Evolutionary conservation across 768 basidiomycete species (phyloP).

Genomic region (Tulasnella sp.): DNA sequence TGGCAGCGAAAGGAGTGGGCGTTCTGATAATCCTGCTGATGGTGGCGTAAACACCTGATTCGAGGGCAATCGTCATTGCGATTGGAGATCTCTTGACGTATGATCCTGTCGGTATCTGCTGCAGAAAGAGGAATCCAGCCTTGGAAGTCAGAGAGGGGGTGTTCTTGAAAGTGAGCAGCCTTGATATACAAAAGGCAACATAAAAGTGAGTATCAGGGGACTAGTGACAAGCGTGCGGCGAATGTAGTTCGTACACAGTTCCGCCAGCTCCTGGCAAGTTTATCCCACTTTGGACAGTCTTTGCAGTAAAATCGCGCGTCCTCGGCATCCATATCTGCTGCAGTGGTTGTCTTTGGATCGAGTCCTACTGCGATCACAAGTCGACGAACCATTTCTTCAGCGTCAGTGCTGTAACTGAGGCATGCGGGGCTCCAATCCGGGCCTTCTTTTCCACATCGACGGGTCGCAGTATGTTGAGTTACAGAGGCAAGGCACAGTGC

Average conservation of each 20-base stretch:
- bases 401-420: too few relatives aligned
- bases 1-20: too few relatives aligned
- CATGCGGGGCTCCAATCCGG: too few relatives aligned
- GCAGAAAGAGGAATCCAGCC: not conserved
- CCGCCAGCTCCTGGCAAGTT: not conserved
- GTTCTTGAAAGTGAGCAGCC: not conserved
- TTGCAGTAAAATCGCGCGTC: constrained; percentile 1
- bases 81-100: not conserved
- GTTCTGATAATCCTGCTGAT: too few relatives aligned
- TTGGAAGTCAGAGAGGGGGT: not conserved
- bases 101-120: not conserved
- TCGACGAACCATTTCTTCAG: too few relatives aligned
- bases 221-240: too few relatives aligned
- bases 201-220: too few relatives aligned
- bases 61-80: too few relatives aligned
- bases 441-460: too few relatives aligned
- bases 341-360: not conserved
- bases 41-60: too few relatives aligned
- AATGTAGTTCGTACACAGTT: not conserved
- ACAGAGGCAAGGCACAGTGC: too few relatives aligned
- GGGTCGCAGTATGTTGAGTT: too few relatives aligned
- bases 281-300: not conserved
- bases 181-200: not conserved
- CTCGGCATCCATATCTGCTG: not conserved
- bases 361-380: not conserved